Evolutionary conservation across 495 filamentous ascomycete genomes (phyloP), one percentile per base, ranked within the genome.

Genomic region (Penicillium desertorum): DNA sequence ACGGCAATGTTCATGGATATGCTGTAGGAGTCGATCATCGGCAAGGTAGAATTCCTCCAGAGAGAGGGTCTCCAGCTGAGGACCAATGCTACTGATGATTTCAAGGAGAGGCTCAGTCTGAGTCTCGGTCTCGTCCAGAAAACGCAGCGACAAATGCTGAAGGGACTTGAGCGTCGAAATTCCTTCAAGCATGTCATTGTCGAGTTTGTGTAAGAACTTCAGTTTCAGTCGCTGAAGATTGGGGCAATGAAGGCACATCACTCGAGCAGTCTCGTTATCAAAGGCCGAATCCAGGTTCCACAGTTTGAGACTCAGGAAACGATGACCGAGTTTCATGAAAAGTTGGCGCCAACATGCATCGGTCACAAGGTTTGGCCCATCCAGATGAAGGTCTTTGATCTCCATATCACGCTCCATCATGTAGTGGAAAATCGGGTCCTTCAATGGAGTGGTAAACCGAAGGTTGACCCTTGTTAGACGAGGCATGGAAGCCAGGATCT

Each of bases 381-480:
- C 84, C 5, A 96, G 68, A 71, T 90, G 72, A 76, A 85, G 55
- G 65, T 82, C 58, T 76, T 73, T 79, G 44, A 96, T 78, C 10
- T 81, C 62, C 39, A 86, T 74, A 41, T 87, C 71, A 22, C 88
- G 85, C 52, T 86, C 85, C 5, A 89, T 74, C 63, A 96, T 83
- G 70, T 90, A 95, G 19, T 93, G 80, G 65, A 96, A 78, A 25
- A 90, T 86, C 12, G 76, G 68, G 63, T 96, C 88, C 68, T 94
- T 95, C 80, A 96, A 86, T 62, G 94, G 90, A 34, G 90, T 86
- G n/a, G 84, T 89, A 65, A 92, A 90, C 39, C 84, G 82, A 44
- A 94, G 76, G 54, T 88, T 86, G 34, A 96, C 72, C 45, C 80
- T 79, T 51, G 82, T 82, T 34, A 95, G 73, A 14, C 71, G 78